These are phyloP conservation scores for Aureobasidium sp. DNA, from an alignment of 2,329 filamentous ascomycete species.

Conservation along the genomic window DNA sequence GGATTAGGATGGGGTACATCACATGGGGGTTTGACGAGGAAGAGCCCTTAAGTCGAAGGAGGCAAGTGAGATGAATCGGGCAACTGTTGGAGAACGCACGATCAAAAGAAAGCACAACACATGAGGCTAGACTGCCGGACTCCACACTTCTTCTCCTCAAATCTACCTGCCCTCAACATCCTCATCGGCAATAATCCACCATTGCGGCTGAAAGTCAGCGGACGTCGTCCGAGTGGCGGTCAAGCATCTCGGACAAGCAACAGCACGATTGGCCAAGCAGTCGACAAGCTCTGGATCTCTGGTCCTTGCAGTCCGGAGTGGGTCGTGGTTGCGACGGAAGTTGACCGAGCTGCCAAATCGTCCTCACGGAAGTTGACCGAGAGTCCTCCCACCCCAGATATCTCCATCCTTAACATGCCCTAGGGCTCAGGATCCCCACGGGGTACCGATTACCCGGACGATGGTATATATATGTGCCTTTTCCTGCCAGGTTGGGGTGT, in stretches of 20 bases:
- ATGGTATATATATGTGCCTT: neutral
- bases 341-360: neutral
- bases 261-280: neutral
- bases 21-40: no score
- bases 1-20: no score
- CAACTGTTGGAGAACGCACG: no score
- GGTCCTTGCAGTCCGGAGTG: neutral
- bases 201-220: neutral
- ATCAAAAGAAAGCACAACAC: no score
- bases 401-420: neutral
- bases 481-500: neutral
- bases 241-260: neutral
- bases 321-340: neutral
- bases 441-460: neutral
- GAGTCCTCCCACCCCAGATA: neutral
- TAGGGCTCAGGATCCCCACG: neutral
- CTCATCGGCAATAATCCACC: neutral
- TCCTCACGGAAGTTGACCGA: neutral
- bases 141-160: neutral
- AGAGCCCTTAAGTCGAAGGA: no score
- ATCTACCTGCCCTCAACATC: neutral
- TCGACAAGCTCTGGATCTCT: neutral
- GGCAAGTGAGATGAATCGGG: no score
- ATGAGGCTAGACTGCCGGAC: no score
- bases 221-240: neutral